Percentiles rank a stretch among this genome's conserved stretches.
Conservation (phyloP, 805 yeast species). For the Candida maesae region DNA sequence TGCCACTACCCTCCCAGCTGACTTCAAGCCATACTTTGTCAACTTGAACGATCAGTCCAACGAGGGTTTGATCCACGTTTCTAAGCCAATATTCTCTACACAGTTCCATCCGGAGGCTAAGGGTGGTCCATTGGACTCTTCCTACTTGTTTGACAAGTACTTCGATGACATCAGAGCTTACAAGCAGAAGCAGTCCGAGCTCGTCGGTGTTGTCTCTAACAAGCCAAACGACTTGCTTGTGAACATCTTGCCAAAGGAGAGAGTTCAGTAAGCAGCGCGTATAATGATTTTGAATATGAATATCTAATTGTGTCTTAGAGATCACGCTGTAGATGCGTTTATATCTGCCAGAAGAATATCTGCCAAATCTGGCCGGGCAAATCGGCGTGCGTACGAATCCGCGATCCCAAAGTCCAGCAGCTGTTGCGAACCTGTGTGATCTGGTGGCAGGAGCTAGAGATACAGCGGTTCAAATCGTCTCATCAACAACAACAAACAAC, state of each 20-base stretch:
- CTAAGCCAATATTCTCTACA: slow-evolving; percentile 89
- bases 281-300: background rate
- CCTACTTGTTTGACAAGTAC: slow-evolving; percentile 87
- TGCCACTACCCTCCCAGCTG: slow-evolving; percentile 64
- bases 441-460: no score
- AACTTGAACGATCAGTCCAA: slow-evolving; percentile 94
- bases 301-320: background rate
- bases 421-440: no score
- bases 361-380: no score
- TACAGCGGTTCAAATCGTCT: no score
- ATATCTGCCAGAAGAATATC: no score
- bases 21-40: slow-evolving; percentile 84
- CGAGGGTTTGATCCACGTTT: slow-evolving; percentile 92
- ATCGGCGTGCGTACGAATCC: no score
- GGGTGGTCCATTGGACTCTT: slow-evolving; percentile 96
- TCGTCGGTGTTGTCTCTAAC: slow-evolving; percentile 38
- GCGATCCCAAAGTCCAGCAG: no score
- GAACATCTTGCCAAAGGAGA: slow-evolving; percentile 60
- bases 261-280: slow-evolving; percentile 35
- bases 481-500: no score
- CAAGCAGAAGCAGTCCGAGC: slow-evolving; percentile 40
- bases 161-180: slow-evolving; percentile 63
- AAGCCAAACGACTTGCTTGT: slow-evolving; percentile 48
- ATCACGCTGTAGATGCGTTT: no score
- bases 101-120: slow-evolving; percentile 99